A percentile compares a stretch with the other conserved stretches of the same genome.
Conservation (phyloP, 768 basidiomycete genomes). For the Coprinopsis marcescibilis region DNA sequence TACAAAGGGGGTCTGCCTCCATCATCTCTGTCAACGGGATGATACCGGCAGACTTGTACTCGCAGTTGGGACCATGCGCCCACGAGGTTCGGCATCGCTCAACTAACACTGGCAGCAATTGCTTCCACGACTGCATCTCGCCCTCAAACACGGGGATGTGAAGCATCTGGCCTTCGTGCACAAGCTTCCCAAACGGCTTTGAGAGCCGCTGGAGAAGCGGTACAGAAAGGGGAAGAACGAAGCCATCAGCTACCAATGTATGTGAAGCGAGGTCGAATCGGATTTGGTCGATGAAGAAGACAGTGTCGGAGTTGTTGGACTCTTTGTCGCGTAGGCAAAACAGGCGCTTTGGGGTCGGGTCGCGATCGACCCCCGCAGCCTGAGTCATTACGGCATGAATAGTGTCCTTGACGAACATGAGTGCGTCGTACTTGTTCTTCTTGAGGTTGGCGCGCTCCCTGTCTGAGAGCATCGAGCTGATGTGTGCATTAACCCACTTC, state of each 20-base stretch:
- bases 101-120: conserved; percentile 42
- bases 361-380: neutral
- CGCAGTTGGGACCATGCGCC: conserved; percentile 42
- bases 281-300: conserved; percentile 43
- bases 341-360: neutral
- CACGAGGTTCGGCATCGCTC: conserved; percentile 49
- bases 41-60: conserved; percentile 28
- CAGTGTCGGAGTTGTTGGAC: conserved; percentile 21
- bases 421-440: conserved; percentile 17
- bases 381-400: conserved; percentile 14
- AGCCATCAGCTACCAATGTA: conserved; percentile 48
- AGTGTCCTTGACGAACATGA: conserved; percentile 26
- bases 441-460: conserved; percentile 19
- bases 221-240: conserved; percentile 29
- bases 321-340: conserved; percentile 5
- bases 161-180: conserved; percentile 10
- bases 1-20: conserved; percentile 39
- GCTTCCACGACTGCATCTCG: conserved; percentile 42
- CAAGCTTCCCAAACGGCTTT: conserved; percentile 11
- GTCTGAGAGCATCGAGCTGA: conserved; percentile 21
- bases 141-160: conserved; percentile 20
- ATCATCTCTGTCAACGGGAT: conserved; percentile 36
- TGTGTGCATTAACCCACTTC: conserved; percentile 28
- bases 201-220: conserved; percentile 10
- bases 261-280: conserved; percentile 43